These are phyloP conservation scores for Fusarium buharicum DNA, from an alignment of 2,329 filamentous ascomycete species.

Conservation along the genomic window DNA sequence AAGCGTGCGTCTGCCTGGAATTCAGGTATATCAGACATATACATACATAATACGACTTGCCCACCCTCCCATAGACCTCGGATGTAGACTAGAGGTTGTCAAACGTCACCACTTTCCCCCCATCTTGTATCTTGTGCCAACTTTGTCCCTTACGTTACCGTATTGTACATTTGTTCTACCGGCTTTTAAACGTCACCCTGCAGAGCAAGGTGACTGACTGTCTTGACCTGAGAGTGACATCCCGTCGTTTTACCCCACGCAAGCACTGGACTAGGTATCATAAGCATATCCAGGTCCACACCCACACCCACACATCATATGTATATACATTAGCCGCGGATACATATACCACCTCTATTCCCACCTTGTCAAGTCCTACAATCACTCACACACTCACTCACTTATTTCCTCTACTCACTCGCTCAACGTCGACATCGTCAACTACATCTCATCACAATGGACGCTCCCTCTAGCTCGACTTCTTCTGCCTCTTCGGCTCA, in stretches of 20 bases:
- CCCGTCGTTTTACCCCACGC: slow-evolving; percentile 32
- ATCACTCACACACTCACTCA: background rate
- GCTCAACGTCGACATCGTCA: slow-evolving; percentile 6
- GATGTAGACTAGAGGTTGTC: slow-evolving; percentile 9
- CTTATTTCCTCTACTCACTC: background rate
- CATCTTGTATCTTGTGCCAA: slow-evolving; percentile 11
- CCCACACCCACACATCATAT: slow-evolving; percentile 7
- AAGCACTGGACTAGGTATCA: slow-evolving; percentile 4
- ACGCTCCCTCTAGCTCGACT: slow-evolving; percentile 50
- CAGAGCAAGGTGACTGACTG: slow-evolving; percentile 13
- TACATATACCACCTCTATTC: slow-evolving; percentile 26
- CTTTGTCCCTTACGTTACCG: background rate
- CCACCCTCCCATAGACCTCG: slow-evolving; percentile 3
- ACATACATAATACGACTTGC: background rate
- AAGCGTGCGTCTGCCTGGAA: background rate
- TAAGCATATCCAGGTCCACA: slow-evolving; percentile 24
- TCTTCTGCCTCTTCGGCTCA: slow-evolving; percentile 46
- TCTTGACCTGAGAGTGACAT: slow-evolving; percentile 26
- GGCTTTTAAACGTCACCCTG: slow-evolving; percentile 25
- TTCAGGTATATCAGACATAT: too few species aligned
- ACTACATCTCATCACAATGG: slow-evolving; percentile 38
- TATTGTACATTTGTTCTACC: background rate
- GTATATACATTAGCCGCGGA: background rate
- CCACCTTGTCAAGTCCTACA: slow-evolving; percentile 2
- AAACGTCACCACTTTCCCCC: slow-evolving; percentile 28